phyloP scores from a whole-genome alignment of 768 basidiomycete genomes.

The Filobasidium wieringae region DNA sequence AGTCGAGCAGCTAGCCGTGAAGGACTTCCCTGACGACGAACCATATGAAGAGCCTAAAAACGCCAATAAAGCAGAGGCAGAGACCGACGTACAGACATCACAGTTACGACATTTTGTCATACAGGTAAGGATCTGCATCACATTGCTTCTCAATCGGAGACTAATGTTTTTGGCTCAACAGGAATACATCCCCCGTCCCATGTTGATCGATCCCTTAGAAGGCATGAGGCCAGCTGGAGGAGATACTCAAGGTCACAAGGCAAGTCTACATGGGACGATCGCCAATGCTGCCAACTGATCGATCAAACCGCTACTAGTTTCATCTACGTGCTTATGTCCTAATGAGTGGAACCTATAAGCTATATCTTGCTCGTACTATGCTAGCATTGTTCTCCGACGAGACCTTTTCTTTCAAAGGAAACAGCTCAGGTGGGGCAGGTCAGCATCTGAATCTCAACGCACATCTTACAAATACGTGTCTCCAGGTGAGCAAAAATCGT shows the following conservation, averaged over 20 bases:
- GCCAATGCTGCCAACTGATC: neutral
- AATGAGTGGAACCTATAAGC: constrained; percentile 54
- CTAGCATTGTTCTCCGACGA: constrained; percentile 76
- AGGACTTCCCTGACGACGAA: constrained; percentile 18
- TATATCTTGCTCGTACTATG: constrained; percentile 70
- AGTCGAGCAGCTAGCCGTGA: constrained; percentile 2
- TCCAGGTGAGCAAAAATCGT: constrained; percentile 45
- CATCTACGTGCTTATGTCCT: constrained; percentile 74
- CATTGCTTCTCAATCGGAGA: no score
- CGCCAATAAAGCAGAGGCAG: constrained; percentile 31
- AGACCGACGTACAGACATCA: constrained; percentile 54
- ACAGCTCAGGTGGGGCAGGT: constrained; percentile 40
- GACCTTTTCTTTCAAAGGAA: constrained; percentile 45
- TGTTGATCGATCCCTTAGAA: constrained; percentile 62
- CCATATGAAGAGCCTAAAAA: neutral
- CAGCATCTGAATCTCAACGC: constrained; percentile 47
- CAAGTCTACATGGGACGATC: constrained; percentile 10
- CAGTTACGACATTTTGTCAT: constrained; percentile 92
- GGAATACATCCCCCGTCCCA: constrained; percentile 73
- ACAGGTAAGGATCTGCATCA: constrained; percentile 50
- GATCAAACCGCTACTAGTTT: constrained; percentile 49
- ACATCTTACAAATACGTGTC: constrained; percentile 85
- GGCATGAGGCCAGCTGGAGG: constrained; percentile 20
- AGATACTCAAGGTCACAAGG: constrained; percentile 34
- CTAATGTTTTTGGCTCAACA: constrained; percentile 33